Base-by-base conservation (phyloP, 2,329 filamentous ascomycete species). In the Pseudopyricularia javanii region DNA sequence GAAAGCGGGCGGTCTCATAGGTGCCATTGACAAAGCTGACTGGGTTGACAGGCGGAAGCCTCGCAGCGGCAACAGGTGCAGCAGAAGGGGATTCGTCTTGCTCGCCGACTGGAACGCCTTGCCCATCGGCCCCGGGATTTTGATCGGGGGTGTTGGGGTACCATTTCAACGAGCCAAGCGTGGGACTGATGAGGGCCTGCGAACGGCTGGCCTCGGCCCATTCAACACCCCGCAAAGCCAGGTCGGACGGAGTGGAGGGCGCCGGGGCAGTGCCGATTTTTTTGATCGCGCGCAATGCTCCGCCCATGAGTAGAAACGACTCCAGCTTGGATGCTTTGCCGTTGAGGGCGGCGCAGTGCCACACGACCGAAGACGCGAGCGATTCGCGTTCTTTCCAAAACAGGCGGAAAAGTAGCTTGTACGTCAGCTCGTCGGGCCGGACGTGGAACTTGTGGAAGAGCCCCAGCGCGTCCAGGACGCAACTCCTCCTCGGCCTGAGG, bases 341-440 rank as follows among this genome's bases (percentile, higher is more conserved):
- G 8, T 22, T 43, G 8, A 66, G 37, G 28, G 58, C 59, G 34
- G 66, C 67, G 53, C 63, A 66, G 35, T 62, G 62, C 64, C 64
- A 71, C 33, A 68, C 49, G 51, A 64, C 56, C 52, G 60, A 60
- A 54, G 66, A 53, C 30, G 61, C 53, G 49, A 65, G 63, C 11
- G 65, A 62, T 20, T 66, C 62, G 37, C 62, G 63, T 3, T 63
- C 56, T 17, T 52, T 55, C 56, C 67, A 62, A 14, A 68, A 67
- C 24, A 73, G 59, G 7, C 60, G 55, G 54, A 72, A 67, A 48
- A 77, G 66, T 12, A 63, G 56, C 34, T 64, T 56, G 57, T 70
- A 74, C 1, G 67, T 68, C 14, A 60, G 45, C 5, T 57, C 51
- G 54, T 69, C 61, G 11, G 64, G 63, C 24, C 59, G 53, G 45